phyloP scores from a whole-genome alignment of 768 basidiomycete genomes.

The Symmetrospora coprosmae region DNA sequence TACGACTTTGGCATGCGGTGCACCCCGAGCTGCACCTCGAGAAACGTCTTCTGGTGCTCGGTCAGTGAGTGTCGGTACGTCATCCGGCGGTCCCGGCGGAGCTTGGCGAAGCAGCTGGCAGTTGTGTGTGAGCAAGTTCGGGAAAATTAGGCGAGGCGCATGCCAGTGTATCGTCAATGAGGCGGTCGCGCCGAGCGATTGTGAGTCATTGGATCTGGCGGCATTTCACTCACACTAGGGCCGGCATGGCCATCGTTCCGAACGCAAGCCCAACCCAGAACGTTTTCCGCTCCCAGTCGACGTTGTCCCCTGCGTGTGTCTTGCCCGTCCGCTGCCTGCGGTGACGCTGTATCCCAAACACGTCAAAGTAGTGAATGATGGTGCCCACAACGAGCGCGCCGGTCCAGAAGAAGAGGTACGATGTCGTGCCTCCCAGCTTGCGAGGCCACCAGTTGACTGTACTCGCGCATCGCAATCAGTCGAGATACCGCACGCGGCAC shows the following conservation, averaged over 20 bases:
- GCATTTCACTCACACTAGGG: conserved; percentile 30
- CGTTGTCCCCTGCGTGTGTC: conserved; percentile 26
- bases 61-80: conserved; percentile 37
- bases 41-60: conserved; percentile 37
- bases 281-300: conserved; percentile 35
- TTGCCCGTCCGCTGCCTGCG: background rate
- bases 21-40: conserved; percentile 35
- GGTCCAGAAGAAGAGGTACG: conserved; percentile 38
- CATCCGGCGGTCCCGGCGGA: conserved; percentile 39
- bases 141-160: too few relatives aligned
- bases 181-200: conserved; percentile 30
- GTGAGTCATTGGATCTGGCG: conserved; percentile 30
- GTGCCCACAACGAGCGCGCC: conserved; percentile 29
- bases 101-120: conserved; percentile 40
- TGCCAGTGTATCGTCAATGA: conserved; percentile 28
- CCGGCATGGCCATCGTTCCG: conserved; percentile 29
- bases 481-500: background rate
- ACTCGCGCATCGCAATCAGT: background rate
- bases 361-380: conserved; percentile 28
- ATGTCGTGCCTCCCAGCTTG: conserved; percentile 37
- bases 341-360: conserved; percentile 29
- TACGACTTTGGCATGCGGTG: conserved; percentile 39
- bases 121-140: too few relatives aligned
- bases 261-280: conserved; percentile 31
- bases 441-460: conserved; percentile 40